A percentile compares a stretch with the other conserved stretches of the same genome.
Evolutionary conservation across 495 filamentous ascomycete species (phyloP).

Genomic region (Letharia lupina): DNA sequence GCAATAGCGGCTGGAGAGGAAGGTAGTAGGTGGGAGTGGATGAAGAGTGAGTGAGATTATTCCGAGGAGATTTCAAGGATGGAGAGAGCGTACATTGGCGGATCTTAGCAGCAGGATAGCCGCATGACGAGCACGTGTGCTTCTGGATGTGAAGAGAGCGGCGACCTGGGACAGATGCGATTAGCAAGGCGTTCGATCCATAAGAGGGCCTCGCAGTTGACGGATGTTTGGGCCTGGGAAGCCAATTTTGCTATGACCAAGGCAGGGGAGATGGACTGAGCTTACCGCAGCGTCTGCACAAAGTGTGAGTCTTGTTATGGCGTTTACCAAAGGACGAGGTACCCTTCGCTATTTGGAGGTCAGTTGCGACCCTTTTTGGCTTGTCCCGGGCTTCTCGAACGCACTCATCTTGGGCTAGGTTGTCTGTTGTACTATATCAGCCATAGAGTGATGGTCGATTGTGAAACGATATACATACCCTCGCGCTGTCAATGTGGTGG

Average conservation of each 20-base stretch:
- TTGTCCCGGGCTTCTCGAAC: constrained; percentile 30
- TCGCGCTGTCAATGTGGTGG: constrained; percentile 3
- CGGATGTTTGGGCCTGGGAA: not conserved
- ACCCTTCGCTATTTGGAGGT: constrained; percentile 63
- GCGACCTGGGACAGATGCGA: constrained; percentile 49
- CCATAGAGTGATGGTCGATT: not conserved
- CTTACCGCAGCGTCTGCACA: constrained; percentile 99
- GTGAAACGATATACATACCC: not conserved
- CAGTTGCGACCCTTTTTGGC: not conserved
- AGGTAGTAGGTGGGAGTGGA: not conserved
- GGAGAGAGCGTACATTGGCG: constrained; percentile 76
- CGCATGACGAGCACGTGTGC: constrained; percentile 93
- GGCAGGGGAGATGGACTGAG: constrained; percentile 27
- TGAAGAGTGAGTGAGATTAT: not conserved
- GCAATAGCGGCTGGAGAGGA: not conserved
- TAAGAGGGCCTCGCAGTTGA: not conserved
- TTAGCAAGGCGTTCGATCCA: not conserved
- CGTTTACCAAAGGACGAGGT: constrained; percentile 96
- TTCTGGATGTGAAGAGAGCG: constrained; percentile 99
- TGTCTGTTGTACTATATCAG: constrained; percentile 26
- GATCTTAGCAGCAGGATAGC: constrained; percentile 93
- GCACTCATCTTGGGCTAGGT: constrained; percentile 62
- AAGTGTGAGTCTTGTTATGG: constrained; percentile 98
- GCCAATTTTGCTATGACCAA: not conserved
- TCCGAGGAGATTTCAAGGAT: not conserved